A percentile compares a stretch with the other conserved stretches of the same genome.
These are phyloP conservation scores for Casuarina cunninghamiana DNA, from an alignment of 306 rosid genomes.

Conservation along the genomic window DNA sequence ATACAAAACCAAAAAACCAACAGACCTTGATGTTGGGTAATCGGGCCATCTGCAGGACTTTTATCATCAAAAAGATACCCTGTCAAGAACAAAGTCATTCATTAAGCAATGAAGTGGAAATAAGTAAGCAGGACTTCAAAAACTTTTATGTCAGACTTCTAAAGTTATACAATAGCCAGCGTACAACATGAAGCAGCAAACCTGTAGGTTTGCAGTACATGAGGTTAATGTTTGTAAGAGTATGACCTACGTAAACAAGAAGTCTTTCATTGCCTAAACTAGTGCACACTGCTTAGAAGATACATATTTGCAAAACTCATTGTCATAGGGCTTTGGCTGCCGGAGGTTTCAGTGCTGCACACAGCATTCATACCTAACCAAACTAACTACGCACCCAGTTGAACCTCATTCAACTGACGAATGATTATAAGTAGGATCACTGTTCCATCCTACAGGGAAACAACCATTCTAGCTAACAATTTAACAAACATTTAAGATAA, in stretches of 20 bases:
- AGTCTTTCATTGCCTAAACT: not conserved
- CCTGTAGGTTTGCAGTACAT: not conserved
- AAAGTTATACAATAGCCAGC: not conserved
- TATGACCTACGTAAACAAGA: not conserved
- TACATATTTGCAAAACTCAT: not conserved
- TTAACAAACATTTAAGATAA: not conserved
- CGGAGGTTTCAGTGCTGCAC: not conserved
- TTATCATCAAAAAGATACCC: slow-evolving; percentile 98
- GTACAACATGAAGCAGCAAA: not conserved
- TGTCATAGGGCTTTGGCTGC: not conserved
- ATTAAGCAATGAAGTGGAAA: too few species aligned
- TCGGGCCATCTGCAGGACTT: slow-evolving; percentile 84
- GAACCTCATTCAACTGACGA: not conserved
- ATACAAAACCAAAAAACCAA: slow-evolving; percentile 20
- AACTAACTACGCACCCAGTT: not conserved
- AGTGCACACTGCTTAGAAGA: not conserved
- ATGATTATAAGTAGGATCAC: not conserved
- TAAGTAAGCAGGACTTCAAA: slow-evolving; percentile 21
- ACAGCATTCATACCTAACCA: not conserved
- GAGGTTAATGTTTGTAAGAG: not conserved
- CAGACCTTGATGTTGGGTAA: slow-evolving; percentile 92
- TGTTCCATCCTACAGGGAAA: not conserved
- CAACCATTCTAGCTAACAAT: not conserved
- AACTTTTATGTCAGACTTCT: slow-evolving; percentile 1
- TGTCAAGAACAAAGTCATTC: slow-evolving; percentile 47